These are phyloP conservation scores for Paraphoma sp. DNA, from an alignment of 2,329 filamentous ascomycete genomes.

Conservation along the genomic window DNA sequence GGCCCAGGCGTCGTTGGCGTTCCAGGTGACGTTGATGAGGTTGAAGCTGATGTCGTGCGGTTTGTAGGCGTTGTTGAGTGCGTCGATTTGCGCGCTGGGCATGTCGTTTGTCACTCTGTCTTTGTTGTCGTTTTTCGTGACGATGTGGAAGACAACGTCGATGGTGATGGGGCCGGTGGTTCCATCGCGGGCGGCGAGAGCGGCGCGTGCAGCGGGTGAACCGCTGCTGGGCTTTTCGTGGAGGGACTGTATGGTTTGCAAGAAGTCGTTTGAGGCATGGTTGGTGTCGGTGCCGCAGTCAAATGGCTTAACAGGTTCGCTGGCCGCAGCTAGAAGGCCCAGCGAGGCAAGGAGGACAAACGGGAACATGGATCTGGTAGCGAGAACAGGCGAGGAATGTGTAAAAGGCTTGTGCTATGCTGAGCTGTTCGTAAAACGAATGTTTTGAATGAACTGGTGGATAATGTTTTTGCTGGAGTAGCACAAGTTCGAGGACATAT, in stretches of 20 bases:
- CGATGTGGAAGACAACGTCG: conserved; percentile 55
- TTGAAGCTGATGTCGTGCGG: conserved; percentile 60
- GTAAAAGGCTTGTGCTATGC: conserved; percentile 12
- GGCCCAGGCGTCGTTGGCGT: conserved; percentile 63
- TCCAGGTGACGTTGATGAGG: conserved; percentile 57
- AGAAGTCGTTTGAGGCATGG: conserved; percentile 48
- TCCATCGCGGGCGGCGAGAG: conserved; percentile 26
- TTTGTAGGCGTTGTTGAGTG: conserved; percentile 54
- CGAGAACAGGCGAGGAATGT: conserved; percentile 27
- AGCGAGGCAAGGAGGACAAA: conserved; percentile 43
- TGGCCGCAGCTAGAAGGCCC: conserved; percentile 26
- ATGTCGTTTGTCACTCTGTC: conserved; percentile 50
- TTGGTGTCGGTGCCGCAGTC: conserved; percentile 51
- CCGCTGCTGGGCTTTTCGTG: conserved; percentile 34
- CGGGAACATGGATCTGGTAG: conserved; percentile 30
- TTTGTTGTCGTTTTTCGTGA: conserved; percentile 46
- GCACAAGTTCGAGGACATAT: conserved; percentile 16
- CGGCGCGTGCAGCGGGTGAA: conserved; percentile 37
- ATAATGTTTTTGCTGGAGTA: conserved; percentile 12
- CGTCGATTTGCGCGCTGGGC: conserved; percentile 47
- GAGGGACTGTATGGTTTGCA: conserved; percentile 46
- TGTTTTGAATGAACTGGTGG: conserved; percentile 14
- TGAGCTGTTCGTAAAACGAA: conserved; percentile 15
- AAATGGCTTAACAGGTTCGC: conserved; percentile 36
- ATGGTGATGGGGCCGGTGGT: conserved; percentile 42